Evolutionary conservation across 805 yeast species (phyloP).

Genomic region (Danielia oregonensis): DNA sequence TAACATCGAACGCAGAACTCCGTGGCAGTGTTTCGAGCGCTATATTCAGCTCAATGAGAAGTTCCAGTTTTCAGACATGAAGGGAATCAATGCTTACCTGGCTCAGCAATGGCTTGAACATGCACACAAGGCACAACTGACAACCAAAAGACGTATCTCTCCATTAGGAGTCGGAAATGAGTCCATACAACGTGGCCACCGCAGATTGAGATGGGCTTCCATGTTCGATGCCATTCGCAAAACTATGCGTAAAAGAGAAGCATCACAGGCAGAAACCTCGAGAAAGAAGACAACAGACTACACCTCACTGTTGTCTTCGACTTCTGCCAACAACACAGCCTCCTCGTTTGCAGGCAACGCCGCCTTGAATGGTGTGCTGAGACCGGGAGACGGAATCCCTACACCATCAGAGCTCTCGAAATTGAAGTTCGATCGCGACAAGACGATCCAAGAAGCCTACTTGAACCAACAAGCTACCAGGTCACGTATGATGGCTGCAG

Average conservation of each 20-base stretch:
- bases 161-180: slow-evolving; percentile 94
- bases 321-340: slow-evolving; percentile 5
- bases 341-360: background rate
- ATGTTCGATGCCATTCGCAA: slow-evolving; percentile 95
- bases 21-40: slow-evolving; percentile 98
- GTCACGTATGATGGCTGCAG: slow-evolving; percentile 40
- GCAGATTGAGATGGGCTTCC: slow-evolving; percentile 90
- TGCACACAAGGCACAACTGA: slow-evolving; percentile 83
- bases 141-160: slow-evolving; percentile 82
- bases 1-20: slow-evolving; percentile 90
- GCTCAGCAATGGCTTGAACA: slow-evolving; percentile 93
- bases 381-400: slow-evolving; percentile 45
- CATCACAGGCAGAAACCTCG: slow-evolving; percentile 38
- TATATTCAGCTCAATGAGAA: slow-evolving; percentile 89
- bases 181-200: slow-evolving; percentile 89
- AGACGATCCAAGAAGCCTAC: slow-evolving; percentile 74
- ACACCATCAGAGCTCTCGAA: slow-evolving; percentile 83
- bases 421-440: slow-evolving; percentile 82
- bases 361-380: slow-evolving; percentile 14
- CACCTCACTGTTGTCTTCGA: slow-evolving; percentile 7
- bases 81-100: slow-evolving; percentile 75
- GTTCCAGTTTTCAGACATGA: slow-evolving; percentile 81
- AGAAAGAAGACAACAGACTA: slow-evolving; percentile 16
- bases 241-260: slow-evolving; percentile 84
- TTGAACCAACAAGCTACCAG: slow-evolving; percentile 44